A percentile compares a stretch with the other conserved stretches of the same genome.
Conservation (phyloP, 805 yeast species). For the Candida qinlingensis region DNA sequence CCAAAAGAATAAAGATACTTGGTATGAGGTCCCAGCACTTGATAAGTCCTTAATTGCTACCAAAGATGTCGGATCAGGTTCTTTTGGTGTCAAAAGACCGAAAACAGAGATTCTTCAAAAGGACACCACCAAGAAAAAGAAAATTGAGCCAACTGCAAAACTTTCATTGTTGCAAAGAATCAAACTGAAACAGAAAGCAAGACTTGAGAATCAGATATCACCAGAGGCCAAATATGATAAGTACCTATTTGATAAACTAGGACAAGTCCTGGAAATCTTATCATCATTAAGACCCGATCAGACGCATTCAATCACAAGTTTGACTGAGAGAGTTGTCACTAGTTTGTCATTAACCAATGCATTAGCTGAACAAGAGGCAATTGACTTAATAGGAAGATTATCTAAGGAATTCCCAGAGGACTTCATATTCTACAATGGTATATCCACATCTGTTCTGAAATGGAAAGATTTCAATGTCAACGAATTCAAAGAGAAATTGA, state of each 20-base stretch:
- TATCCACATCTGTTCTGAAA: slow-evolving; percentile 13
- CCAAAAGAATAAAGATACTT: slow-evolving; percentile 4
- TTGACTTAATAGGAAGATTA: slow-evolving; percentile 15
- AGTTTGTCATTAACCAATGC: slow-evolving; percentile 16
- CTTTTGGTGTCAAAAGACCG: neutral
- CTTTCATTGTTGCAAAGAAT: slow-evolving; percentile 36
- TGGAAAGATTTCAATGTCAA: slow-evolving; percentile 22
- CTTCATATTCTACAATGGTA: slow-evolving; percentile 16
- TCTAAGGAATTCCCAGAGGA: slow-evolving; percentile 16
- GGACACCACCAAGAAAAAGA: neutral
- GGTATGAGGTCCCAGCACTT: slow-evolving; percentile 13
- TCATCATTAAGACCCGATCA: slow-evolving; percentile 19
- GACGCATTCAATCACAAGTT: slow-evolving; percentile 16
- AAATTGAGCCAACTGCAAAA: slow-evolving; percentile 5
- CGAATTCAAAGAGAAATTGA: slow-evolving; percentile 9
- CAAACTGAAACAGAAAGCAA: slow-evolving; percentile 30
- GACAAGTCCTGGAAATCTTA: slow-evolving; percentile 28
- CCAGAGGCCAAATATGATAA: slow-evolving; percentile 23
- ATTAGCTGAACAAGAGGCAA: slow-evolving; percentile 17
- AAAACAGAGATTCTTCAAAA: slow-evolving; percentile 16
- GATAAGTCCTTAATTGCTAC: neutral
- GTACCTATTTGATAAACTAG: slow-evolving; percentile 26
- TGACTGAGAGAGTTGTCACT: slow-evolving; percentile 15
- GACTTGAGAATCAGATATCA: slow-evolving; percentile 7
- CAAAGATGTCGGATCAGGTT: neutral